Base-by-base conservation (phyloP, 2,329 filamentous ascomycete species). In the Aureobasidium sp. region DNA sequence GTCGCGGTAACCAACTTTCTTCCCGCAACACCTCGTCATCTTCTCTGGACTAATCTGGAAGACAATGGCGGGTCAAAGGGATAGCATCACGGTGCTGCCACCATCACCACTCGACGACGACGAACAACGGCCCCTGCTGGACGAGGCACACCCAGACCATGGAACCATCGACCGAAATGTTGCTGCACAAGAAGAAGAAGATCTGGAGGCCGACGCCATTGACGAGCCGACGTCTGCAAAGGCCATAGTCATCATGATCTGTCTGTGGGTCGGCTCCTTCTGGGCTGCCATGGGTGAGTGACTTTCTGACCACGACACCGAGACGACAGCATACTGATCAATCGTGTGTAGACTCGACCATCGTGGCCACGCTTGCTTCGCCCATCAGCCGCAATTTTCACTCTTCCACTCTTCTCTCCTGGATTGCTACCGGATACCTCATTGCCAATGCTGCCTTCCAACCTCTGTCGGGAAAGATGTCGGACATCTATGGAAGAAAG, bases 371-470 rank as follows among this genome's bases (percentile, higher is more conserved):
- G 0, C 81, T 96, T 1, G 87, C 89, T 0, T 89, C 84, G 0
- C 90, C 91, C 8, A 96, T 97, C 65, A 89, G 89, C 27, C 89
- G 85, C 70, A 87, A 88, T 47, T 96, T 96, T 75, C 80, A 86
- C 63, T 95, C 90, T 0, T 83, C 96, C 31, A 88, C 86, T 22
- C 79, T 94, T 4, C 81, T 96, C 48, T 92, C 90, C 0, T 96
- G 91, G 91, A 85, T 96, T 8, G 91, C 90, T 0, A 89, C 90
- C 0, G 87, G 90, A 22, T 96, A 96, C 71, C 82, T 96, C 31
- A 91, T 96, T 69, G 88, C 91, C 67, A 96, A 93, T 72, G 89
- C 91, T 1, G 90, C 90, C 0, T 90, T 85, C 68, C 91, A 96
- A 72, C 91, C 91, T 14, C 81, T 96, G 22, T 91, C 88, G 9